Conservation (phyloP, 2,329 filamentous ascomycete species). For the Microdochium bolleyi region DNA sequence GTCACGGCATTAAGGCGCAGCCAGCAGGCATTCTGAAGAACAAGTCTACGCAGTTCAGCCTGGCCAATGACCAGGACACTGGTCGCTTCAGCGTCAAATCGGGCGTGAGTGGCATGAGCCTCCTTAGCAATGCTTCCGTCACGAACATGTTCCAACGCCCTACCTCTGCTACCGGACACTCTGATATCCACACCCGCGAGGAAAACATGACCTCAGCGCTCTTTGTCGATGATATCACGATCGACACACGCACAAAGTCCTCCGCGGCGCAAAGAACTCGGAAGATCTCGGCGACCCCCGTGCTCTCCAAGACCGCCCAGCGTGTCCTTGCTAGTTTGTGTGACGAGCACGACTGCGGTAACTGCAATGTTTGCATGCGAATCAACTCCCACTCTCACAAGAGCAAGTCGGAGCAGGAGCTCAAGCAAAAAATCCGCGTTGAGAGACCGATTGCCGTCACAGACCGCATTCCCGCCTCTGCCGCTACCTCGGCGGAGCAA, state of each 20-base stretch:
- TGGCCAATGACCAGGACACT: conserved; percentile 17
- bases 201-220: conserved; percentile 53
- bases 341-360: conserved; percentile 41
- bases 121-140: conserved; percentile 14
- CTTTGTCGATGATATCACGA: conserved; percentile 50
- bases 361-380: conserved; percentile 50
- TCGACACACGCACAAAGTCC: conserved; percentile 31
- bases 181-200: conserved; percentile 21
- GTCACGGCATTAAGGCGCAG: conserved; percentile 8
- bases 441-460: conserved; percentile 60
- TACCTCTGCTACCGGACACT: conserved; percentile 5
- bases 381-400: conserved; percentile 31
- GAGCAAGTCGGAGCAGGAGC: conserved; percentile 27
- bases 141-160: conserved; percentile 11
- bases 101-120: conserved; percentile 20
- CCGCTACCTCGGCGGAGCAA: conserved; percentile 8
- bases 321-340: conserved; percentile 45
- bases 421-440: conserved; percentile 50
- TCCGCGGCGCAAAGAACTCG: conserved; percentile 8
- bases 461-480: conserved; percentile 42
- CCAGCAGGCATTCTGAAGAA: conserved; percentile 26
- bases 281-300: conserved; percentile 25
- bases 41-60: conserved; percentile 2
- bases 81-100: conserved; percentile 26
- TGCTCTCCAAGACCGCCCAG: conserved; percentile 42